Evolutionary conservation across 1,139 yeast genomes (phyloP).

Genomic region (Candida sp.): DNA sequence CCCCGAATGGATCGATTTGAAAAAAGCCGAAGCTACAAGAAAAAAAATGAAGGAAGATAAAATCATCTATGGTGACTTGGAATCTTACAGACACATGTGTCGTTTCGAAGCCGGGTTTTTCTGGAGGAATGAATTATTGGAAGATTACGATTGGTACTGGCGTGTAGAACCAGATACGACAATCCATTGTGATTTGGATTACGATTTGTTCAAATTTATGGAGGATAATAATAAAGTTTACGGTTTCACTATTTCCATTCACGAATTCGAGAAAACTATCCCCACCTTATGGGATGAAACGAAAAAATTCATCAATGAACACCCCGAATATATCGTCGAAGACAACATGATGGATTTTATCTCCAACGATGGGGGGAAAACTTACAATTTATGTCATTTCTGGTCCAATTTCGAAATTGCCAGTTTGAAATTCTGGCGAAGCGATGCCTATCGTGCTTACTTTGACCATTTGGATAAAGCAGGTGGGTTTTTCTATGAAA

Average conservation of each 20-base stretch:
- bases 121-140: conserved; percentile 51
- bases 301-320: conserved; percentile 40
- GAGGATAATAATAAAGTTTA: conserved; percentile 54
- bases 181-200: conserved; percentile 59
- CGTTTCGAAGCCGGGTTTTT: conserved; percentile 69
- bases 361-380: conserved; percentile 57
- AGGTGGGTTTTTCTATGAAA: conserved; percentile 90
- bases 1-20: conserved; percentile 67
- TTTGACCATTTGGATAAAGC: conserved; percentile 69
- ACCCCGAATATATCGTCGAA: conserved; percentile 44
- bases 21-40: conserved; percentile 49
- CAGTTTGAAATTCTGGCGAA: conserved; percentile 72
- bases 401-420: conserved; percentile 95
- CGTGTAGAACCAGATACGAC: conserved; percentile 69
- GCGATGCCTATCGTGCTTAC: conserved; percentile 61
- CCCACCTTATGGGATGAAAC: conserved; percentile 59
- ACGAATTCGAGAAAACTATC: conserved; percentile 57
- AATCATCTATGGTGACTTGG: conserved; percentile 62
- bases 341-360: conserved; percentile 50
- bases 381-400: conserved; percentile 82
- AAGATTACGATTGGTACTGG: conserved; percentile 65
- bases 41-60: conserved; percentile 43
- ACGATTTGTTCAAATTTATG: conserved; percentile 66
- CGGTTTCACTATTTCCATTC: conserved; percentile 66
- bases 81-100: conserved; percentile 76